Percentiles rank a stretch among this genome's conserved stretches.
Evolutionary conservation across 169 alveolate species (phyloP).

Genomic region (Besnoitia besnoiti): DNA sequence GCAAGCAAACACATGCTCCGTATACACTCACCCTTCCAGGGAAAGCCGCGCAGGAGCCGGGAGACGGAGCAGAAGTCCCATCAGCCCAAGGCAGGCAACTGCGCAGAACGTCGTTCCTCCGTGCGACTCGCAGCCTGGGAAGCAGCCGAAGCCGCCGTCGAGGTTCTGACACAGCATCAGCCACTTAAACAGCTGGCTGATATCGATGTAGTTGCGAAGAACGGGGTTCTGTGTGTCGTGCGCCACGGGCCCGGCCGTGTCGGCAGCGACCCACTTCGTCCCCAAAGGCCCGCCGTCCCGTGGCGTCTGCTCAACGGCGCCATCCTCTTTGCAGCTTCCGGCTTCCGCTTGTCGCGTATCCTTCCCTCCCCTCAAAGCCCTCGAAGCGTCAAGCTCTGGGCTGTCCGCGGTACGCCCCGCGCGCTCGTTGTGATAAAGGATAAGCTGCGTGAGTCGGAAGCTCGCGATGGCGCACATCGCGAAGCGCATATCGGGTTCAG

Average conservation of each 20-base stretch:
- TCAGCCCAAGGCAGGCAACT: background rate
- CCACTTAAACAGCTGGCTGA: background rate
- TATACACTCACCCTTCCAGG: slow-evolving; percentile 5
- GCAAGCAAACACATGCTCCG: too few species aligned
- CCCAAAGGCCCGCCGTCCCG: too few species aligned
- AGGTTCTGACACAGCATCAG: background rate
- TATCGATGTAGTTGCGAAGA: background rate
- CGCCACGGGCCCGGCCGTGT: too few species aligned
- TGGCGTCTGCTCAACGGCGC: too few species aligned
- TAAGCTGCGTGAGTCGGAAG: background rate
- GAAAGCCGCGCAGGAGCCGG: background rate
- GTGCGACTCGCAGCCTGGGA: slow-evolving; percentile 34
- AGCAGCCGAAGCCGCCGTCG: slow-evolving; percentile 32
- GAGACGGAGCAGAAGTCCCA: background rate
- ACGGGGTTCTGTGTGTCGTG: too few species aligned
- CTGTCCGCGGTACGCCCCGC: too few species aligned
- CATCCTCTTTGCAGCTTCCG: too few species aligned
- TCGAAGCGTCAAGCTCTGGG: too few species aligned
- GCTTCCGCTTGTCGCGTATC: too few species aligned
- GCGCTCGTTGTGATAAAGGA: background rate
- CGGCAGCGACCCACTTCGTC: too few species aligned
- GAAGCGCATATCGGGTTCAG: background rate
- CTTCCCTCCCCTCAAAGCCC: too few species aligned
- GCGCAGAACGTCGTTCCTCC: slow-evolving; percentile 26
- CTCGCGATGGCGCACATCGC: background rate